Evolutionary conservation across 108 stramenopile species (phyloP), one percentile per base, ranked within the genome.

Genomic region (Asterionellopsis glacialis): DNA sequence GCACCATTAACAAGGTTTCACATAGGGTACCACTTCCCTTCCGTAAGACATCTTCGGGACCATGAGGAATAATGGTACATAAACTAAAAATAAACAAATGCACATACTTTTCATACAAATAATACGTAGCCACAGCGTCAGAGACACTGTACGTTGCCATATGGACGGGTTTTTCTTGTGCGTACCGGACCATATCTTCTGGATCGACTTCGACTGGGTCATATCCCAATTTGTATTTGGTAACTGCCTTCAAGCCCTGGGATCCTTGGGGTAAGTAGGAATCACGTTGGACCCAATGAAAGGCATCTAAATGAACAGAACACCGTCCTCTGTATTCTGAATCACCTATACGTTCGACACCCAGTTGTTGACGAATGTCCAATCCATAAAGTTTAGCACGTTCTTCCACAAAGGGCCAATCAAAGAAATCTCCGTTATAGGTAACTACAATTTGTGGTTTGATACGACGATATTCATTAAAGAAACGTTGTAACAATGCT

Each of bases 391-490:
- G 57, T 43, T 87, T 75, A 9, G 94, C 89, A 39, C 98, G 69
- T 27, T 57, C 68, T 49, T 96, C 92, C 28, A 99, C 59, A 75
- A 95, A 99, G 0, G 98, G 98, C 96, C 96, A 99, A 73, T 99
- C 98, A 75, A 99, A 99, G 59, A 77, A 96, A 77, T 99, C 98
- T n/a, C 98, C 98, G 83, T 99, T 99, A 68, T 97, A 99, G 15
- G 98, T 99, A 38, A 98, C 97, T 45, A 96, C 93, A 70, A 99
- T 88, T 77, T 99, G 97, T 16, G 98, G 98, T 38, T 66, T 63
- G 24, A 82, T 54, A 61, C 74, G 77, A 44, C 81, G 82, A 57
- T 87, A 88, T 65, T 97, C 96, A 15, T 52, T 40, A 55, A 99
- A 78, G 68, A 99, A 99, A 45, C 88, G 69, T 19, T 75, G 72